Percentiles rank a stretch among this genome's conserved stretches.
phyloP scores from a whole-genome alignment of 768 basidiomycete genomes.

The Leccinum fibrillosum region DNA sequence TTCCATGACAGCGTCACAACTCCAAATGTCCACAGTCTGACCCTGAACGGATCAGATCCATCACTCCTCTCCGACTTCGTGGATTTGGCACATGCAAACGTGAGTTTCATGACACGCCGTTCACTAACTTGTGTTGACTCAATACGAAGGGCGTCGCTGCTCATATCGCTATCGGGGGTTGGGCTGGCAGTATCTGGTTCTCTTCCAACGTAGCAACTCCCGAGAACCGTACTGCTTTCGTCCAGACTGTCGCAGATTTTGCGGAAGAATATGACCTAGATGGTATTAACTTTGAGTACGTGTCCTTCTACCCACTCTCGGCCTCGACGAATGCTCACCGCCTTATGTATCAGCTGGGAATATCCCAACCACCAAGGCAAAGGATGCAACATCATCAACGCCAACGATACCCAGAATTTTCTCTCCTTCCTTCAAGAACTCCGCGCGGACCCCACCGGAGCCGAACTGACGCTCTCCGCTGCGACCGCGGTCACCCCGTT shows the following conservation, averaged over 20 bases:
- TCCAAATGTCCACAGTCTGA: conserved; percentile 28
- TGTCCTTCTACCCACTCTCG: neutral
- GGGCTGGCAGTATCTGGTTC: conserved; percentile 62
- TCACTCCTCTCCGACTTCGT: conserved; percentile 58
- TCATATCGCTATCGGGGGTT: conserved; percentile 65
- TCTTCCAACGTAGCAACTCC: conserved; percentile 57
- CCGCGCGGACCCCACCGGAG: conserved; percentile 47
- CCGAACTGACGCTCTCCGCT: conserved; percentile 61
- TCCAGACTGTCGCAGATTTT: conserved; percentile 48
- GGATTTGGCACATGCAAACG: conserved; percentile 31
- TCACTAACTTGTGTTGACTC: conserved; percentile 20
- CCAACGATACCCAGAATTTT: conserved; percentile 69
- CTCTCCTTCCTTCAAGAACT: conserved; percentile 72
- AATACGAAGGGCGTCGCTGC: conserved; percentile 50
- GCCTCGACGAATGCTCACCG: neutral
- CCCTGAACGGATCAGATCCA: conserved; percentile 42
- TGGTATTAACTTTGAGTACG: conserved; percentile 40
- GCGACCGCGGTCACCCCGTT: conserved; percentile 67
- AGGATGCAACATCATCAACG: conserved; percentile 57
- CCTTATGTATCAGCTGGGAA: conserved; percentile 64
- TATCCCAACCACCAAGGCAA: conserved; percentile 66
- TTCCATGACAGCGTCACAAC: conserved; percentile 31
- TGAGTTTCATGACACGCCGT: neutral
- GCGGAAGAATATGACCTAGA: conserved; percentile 49
- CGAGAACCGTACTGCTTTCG: conserved; percentile 60